Evolutionary conservation across 306 rosid genomes (phyloP), one percentile per base, ranked within the genome.

Genomic region (Quercus ilex): DNA sequence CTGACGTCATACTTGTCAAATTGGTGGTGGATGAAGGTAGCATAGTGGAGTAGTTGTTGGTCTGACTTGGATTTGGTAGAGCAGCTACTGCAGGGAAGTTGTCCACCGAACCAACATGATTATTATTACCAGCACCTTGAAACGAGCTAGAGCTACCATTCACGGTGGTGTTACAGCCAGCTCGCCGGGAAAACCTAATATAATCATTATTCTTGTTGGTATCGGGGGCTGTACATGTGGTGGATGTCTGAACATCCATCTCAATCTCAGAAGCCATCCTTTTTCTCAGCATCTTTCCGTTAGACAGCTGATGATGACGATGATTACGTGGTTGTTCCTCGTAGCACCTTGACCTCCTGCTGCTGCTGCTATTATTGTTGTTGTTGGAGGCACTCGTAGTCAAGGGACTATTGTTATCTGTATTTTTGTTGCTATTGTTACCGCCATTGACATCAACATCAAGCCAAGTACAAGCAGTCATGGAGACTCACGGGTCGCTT

Each of bases 211-310:
- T 21, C 43, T 76, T 11, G 65, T 69, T 59, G 26, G 76, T 67
- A 41, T 41, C 46, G 8, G 46, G 46, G 46, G 11, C 12, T 41
- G 46, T 8, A 41, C 46, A 41, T 74, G 41, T 1, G 30, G 86
- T 30, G 52, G 31, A 53, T 73, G 78, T 68, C 59, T 91, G 95
- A 41, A 81, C 81, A 69, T 91, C 99, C 87, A 93, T 88, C 79
- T 95, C 99, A 0, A 95, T 90, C 82, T 95, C 99, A 0, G 96
- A 93, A 2, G 99, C 99, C 92, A 91, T 83, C 82, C 99, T 90
- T 77, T 95, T 95, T 78, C 98, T 83, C 70, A 89, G 84, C 85
- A 93, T 85, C 57, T 92, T 92, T 49, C 81, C 75, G 38, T 57
- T 75, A 53, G 28, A 74, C 41, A 55, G 77, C 19, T 62, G 74